Evolutionary conservation across 2,329 filamentous ascomycete species (phyloP).

Genomic region (Verticillium isaacii): DNA sequence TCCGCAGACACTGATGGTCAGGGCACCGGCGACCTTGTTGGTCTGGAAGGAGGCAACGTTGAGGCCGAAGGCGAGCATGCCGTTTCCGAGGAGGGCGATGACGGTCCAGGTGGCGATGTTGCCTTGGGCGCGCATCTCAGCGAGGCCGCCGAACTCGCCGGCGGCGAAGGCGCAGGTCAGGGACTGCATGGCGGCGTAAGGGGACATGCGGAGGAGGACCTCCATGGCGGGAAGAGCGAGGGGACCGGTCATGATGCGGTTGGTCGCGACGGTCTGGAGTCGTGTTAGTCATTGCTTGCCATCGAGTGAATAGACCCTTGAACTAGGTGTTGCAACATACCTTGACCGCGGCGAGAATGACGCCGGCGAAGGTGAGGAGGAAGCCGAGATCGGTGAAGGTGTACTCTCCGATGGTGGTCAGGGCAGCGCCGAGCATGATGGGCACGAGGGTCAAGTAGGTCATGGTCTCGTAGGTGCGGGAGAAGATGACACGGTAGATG

Average conservation of each 20-base stretch:
- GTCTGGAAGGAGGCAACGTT: constrained; percentile 55
- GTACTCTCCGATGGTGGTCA: constrained; percentile 60
- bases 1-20: constrained; percentile 56
- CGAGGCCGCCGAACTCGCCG: constrained; percentile 45
- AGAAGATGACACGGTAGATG: constrained; percentile 54
- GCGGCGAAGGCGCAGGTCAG: constrained; percentile 44
- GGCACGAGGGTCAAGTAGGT: constrained; percentile 58
- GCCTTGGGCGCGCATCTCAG: constrained; percentile 26
- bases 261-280: constrained; percentile 53
- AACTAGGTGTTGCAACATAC: constrained; percentile 18
- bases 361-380: constrained; percentile 48
- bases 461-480: constrained; percentile 46
- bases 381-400: constrained; percentile 56
- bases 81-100: constrained; percentile 44
- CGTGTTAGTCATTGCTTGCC: constrained; percentile 12
- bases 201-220: constrained; percentile 58
- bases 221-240: constrained; percentile 54
- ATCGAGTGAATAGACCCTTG: neutral
- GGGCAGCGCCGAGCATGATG: constrained; percentile 53
- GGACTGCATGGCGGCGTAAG: constrained; percentile 52
- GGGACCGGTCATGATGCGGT: constrained; percentile 59
- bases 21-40: constrained; percentile 51
- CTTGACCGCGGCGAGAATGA: constrained; percentile 51
- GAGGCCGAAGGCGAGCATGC: constrained; percentile 48
- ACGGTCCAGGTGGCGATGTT: constrained; percentile 29